Percentiles rank a stretch among this genome's conserved stretches.
These are phyloP conservation scores for Wickerhamomyces sp. DNA, from an alignment of 1,139 yeast genomes.

Conservation along the genomic window DNA sequence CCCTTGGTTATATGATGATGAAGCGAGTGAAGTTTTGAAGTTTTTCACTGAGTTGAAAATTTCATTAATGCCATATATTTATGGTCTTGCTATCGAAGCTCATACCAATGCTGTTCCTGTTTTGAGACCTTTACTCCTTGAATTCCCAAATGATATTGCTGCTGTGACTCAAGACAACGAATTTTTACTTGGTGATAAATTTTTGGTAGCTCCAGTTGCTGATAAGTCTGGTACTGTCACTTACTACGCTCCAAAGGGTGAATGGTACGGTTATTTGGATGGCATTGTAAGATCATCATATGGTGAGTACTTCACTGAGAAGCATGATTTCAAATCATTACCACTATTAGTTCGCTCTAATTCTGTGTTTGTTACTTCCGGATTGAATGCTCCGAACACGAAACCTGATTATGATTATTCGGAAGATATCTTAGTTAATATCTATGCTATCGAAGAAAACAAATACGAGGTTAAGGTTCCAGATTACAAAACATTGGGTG, in stretches of 20 bases:
- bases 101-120: conserved; percentile 22
- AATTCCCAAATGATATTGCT: conserved; percentile 12
- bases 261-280: conserved; percentile 20
- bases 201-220: conserved; percentile 17
- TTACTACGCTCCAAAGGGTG: conserved; percentile 18
- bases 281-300: conserved; percentile 15
- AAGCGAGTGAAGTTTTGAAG: conserved; percentile 15
- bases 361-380: conserved; percentile 15
- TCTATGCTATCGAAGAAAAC: conserved; percentile 14
- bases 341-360: conserved; percentile 17
- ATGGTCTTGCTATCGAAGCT: conserved; percentile 16
- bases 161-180: conserved; percentile 13
- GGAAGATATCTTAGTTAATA: conserved; percentile 16
- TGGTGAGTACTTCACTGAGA: conserved; percentile 16
- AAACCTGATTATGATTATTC: conserved; percentile 18
- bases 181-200: conserved; percentile 17
- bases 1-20: conserved; percentile 22
- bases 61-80: conserved; percentile 20
- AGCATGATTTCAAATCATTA: conserved; percentile 14
- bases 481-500: conserved; percentile 9
- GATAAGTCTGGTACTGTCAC: conserved; percentile 13
- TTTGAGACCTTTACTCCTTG: conserved; percentile 16
- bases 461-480: conserved; percentile 15
- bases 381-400: conserved; percentile 11
- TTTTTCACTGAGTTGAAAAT: conserved; percentile 17